Base-by-base conservation (phyloP, 1,284 basidiomycete genomes). In the Waitea zeae region DNA sequence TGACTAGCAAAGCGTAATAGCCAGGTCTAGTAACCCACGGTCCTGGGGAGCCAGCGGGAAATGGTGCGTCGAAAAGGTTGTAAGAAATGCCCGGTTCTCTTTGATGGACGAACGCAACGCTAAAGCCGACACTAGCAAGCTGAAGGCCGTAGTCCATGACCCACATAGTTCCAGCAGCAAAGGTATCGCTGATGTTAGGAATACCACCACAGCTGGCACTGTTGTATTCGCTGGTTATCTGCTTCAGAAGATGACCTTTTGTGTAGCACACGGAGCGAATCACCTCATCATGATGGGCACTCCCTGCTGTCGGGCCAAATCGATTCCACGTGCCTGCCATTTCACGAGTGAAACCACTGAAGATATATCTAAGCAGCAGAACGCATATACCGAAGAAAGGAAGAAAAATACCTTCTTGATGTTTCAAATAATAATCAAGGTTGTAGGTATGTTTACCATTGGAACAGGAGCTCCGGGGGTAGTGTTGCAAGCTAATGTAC, bases 211-310 rank as follows among this genome's bases (percentile, higher is more conserved):
- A 81, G 20, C 66, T 68, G 2, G 68, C 70, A 3, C 67, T 68
- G 51, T 77, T 79, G 46, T 71, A 76, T 47, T 79, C 75, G 34
- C 69, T n/a, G n/a, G n/a, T n/a, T n/a, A n/a, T n/a, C n/a, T n/a
- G n/a, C n/a, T n/a, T n/a, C n/a, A n/a, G n/a, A n/a, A n/a, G n/a
- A n/a, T n/a, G n/a, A n/a, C n/a, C n/a, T n/a, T n/a, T n/a, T n/a
- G n/a, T n/a, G n/a, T n/a, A n/a, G n/a, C n/a, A n/a, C n/a, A n/a
- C n/a, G n/a, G n/a, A n/a, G n/a, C n/a, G n/a, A n/a, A n/a, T n/a
- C n/a, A n/a, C n/a, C n/a, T 9, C 24, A 26, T 26, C 51, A 78
- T 59, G 34, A 76, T 49, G 7, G 59, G 55, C 41, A 61, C 61
- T 29, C 24, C 24, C 9, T 26, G 7, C 24, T 7, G 7, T 7